Base-by-base conservation (phyloP, 805 yeast species). In the Hanseniaspora lindneri region DNA sequence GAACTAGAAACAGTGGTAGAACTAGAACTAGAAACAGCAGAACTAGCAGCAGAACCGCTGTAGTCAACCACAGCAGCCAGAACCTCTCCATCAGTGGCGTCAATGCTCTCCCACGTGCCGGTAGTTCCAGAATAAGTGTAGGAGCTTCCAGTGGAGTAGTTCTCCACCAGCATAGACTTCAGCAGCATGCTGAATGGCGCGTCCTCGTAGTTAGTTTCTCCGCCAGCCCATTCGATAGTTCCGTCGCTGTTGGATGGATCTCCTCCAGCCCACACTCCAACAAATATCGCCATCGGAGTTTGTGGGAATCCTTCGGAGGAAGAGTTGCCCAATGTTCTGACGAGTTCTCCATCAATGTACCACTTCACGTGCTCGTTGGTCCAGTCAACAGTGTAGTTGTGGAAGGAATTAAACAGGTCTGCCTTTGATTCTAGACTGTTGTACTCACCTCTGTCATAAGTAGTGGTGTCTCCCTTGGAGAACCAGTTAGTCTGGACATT, bases 321-420 rank as follows among this genome's bases (percentile, higher is more conserved):
- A 49, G 67, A 65, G 50, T 75, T 70, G 10, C 58, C 37, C 47
- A 88, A 66, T 1, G 83, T 74, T 68, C 96, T 77, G 9, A 84
- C 76, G 1, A 71, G 68, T 7, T 54, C 59, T 25, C 89, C 94
- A 58, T 88, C 94, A 23, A 85, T 56, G 50, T 73, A 75, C 87
- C 94, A 88, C 8, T 73, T 68, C 35, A 82, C 66, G 7, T 67
- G 58, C 37, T 78, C 80, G 55, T 75, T 66, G 2, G 80, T 76
- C 96, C 96, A 87, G 55, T 86, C 95, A 49, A 88, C 64, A 7
- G 92, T 79, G 64, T 87, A 88, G 49, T 80, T 85, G 62, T 83
- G 88, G 64, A 62, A 83, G 20, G 70, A 65, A 3, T 68, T 61
- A 52, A 76, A 74, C 20, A 94, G 87, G 48, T 67, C 66, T 1